These are phyloP conservation scores for Prunus fruticosa DNA, from an alignment of 306 rosid species.

Conservation along the genomic window DNA sequence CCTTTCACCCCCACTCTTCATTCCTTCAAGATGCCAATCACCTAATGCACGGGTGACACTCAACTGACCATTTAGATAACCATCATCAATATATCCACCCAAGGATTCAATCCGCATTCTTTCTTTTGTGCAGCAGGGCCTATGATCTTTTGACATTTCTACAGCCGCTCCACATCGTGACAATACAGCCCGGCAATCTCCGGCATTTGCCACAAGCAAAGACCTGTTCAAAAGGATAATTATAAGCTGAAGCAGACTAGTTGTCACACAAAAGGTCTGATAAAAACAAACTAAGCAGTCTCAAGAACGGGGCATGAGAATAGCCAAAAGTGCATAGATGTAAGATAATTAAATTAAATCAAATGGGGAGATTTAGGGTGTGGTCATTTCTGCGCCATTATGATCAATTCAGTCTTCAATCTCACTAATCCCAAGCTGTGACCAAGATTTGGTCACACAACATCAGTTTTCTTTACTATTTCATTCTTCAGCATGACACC, in stretches of 20 bases:
- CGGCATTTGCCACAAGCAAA: conserved; percentile 93
- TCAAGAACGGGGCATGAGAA: neutral
- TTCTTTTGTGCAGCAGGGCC: conserved; percentile 68
- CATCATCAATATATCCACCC: conserved; percentile 74
- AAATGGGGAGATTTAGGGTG: neutral
- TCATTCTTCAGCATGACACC: neutral
- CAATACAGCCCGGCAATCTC: conserved; percentile 90
- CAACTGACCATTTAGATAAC: conserved; percentile 70
- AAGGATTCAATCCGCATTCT: conserved; percentile 64
- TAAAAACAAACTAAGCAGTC: neutral
- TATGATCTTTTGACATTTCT: conserved; percentile 89
- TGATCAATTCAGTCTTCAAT: no score
- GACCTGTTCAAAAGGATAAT: conserved; percentile 49
- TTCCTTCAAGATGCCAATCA: conserved; percentile 93
- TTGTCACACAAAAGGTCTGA: neutral
- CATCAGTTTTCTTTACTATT: neutral
- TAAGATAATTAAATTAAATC: no score
- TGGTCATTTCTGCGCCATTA: neutral
- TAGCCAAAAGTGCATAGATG: neutral
- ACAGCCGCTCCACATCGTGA: conserved; percentile 64
- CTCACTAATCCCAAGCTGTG: no score
- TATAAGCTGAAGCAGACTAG: neutral
- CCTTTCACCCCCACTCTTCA: conserved; percentile 63
- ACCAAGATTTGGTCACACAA: neutral
- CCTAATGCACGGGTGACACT: conserved; percentile 91